Conservation (phyloP, 805 yeast genomes). For the Peterozyma toletana region DNA sequence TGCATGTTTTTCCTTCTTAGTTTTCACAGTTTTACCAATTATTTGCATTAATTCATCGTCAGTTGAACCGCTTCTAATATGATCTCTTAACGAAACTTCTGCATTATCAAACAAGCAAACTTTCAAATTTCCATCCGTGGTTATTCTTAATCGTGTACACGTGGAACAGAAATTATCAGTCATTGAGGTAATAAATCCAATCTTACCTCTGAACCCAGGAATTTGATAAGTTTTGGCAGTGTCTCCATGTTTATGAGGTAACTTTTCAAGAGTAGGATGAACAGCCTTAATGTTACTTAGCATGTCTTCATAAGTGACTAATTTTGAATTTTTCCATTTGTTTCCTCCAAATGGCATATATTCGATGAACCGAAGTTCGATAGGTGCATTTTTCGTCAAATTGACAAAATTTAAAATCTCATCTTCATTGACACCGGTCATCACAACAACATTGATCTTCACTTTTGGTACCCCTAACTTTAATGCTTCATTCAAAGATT, state of each 20-base stretch:
- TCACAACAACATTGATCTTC: slow-evolving; percentile 43
- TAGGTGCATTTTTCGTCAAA: slow-evolving; percentile 26
- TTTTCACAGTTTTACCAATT: slow-evolving; percentile 38
- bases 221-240: slow-evolving; percentile 40
- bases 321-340: slow-evolving; percentile 38
- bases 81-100: slow-evolving; percentile 39
- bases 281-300: slow-evolving; percentile 21
- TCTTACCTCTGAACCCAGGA: slow-evolving; percentile 33
- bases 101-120: slow-evolving; percentile 48
- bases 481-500: slow-evolving; percentile 34
- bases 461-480: slow-evolving; percentile 35
- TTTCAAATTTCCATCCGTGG: slow-evolving; percentile 47
- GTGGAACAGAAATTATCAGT: slow-evolving; percentile 44
- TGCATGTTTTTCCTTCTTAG: slow-evolving; percentile 44
- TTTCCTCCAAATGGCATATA: slow-evolving; percentile 56
- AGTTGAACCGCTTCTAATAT: slow-evolving; percentile 27
- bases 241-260: slow-evolving; percentile 31
- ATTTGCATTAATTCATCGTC: slow-evolving; percentile 28
- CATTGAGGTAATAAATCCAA: slow-evolving; percentile 53
- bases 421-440: slow-evolving; percentile 43
- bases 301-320: slow-evolving; percentile 39
- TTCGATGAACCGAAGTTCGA: slow-evolving; percentile 48
- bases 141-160: slow-evolving; percentile 44
- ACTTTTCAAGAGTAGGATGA: slow-evolving; percentile 19
- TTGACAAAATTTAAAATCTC: slow-evolving; percentile 41